Evolutionary conservation across 139 green algal genomes (phyloP).

Genomic region (Tetradesmus lagerheimii): DNA sequence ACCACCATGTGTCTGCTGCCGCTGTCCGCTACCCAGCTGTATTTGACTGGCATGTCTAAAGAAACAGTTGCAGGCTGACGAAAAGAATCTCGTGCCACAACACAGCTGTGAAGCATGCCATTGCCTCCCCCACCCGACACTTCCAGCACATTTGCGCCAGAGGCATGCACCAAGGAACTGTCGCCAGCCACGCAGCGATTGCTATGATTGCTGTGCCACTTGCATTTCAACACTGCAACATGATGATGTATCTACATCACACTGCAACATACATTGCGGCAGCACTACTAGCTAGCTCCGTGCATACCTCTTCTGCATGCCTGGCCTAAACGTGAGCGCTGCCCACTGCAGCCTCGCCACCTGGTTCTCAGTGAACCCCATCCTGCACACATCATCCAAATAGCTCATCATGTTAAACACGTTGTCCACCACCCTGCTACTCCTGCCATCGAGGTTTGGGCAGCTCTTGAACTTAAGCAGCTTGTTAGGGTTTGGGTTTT

Average conservation of each 20-base stretch:
- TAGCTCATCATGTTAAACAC: constrained; percentile 47
- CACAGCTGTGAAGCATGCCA: background rate
- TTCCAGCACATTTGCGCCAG: background rate
- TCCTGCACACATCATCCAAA: constrained; percentile 44
- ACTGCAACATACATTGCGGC: background rate
- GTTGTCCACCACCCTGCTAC: constrained; percentile 5
- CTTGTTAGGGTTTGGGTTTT: constrained; percentile 27
- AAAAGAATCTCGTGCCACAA: background rate
- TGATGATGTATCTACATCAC: background rate
- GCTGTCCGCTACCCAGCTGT: background rate
- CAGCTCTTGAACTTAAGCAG: constrained; percentile 42
- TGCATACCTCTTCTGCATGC: constrained; percentile 10
- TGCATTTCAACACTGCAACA: too few species aligned
- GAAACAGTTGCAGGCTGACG: background rate
- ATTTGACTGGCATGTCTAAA: background rate
- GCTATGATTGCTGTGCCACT: background rate
- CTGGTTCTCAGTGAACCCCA: constrained; percentile 43
- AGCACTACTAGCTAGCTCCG: background rate
- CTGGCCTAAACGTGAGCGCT: background rate
- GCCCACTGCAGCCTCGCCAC: constrained; percentile 44
- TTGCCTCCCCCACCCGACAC: background rate
- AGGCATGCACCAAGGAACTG: background rate
- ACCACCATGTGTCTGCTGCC: too few species aligned
- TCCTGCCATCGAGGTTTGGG: constrained; percentile 4
- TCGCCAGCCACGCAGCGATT: background rate